Base-by-base conservation (phyloP, 495 filamentous ascomycete species). In the Neurospora tetraspora region DNA sequence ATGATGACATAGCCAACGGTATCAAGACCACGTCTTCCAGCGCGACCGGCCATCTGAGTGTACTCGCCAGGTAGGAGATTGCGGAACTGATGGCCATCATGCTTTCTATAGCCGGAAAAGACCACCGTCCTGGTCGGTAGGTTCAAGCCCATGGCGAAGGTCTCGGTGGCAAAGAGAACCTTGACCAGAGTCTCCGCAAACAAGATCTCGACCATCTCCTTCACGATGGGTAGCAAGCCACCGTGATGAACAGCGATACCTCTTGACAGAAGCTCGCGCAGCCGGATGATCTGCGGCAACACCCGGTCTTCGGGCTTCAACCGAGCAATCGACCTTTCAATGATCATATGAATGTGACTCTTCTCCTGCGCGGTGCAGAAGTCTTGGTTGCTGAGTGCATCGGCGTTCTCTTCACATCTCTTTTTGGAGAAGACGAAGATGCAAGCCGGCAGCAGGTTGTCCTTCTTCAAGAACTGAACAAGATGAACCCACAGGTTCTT, bases 381-480 rank as follows among this genome's bases (percentile, higher is more conserved):
- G 81, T 99, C 96, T 72, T 96, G 91, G 76, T 96, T 98, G 73
- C 92, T 94, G 27, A 99, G 85, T 0, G 96, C 94, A 76, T 98
- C 93, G 11, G 96, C 96, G 78, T 98, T 99, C 77, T 97, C 92
- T 79, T 98, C 95, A 77, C 96, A 98, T 71, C 96, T 86, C 80
- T 93, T 97, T 85, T 98, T 99, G 37, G 95, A 98, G 81, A 99
- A 99, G 65, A 99, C 96, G 80, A 99, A 99, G 73, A 98, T 95
- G 81, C 95, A 97, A 53, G 90, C 93, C 0, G 96, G 96, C 12
- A 99, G 85, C 5, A 99, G 85, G 47, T 89, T 93, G 73, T 93
- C 88, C 77, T 97, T 96, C 76, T 89, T 92, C 70, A 98, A 86
- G 82, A 93, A 92, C 76, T 97, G 92, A 16, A 98, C 93, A 65